These are phyloP conservation scores for Cordyceps farinosa DNA, from an alignment of 2,329 filamentous ascomycete species.

Conservation along the genomic window DNA sequence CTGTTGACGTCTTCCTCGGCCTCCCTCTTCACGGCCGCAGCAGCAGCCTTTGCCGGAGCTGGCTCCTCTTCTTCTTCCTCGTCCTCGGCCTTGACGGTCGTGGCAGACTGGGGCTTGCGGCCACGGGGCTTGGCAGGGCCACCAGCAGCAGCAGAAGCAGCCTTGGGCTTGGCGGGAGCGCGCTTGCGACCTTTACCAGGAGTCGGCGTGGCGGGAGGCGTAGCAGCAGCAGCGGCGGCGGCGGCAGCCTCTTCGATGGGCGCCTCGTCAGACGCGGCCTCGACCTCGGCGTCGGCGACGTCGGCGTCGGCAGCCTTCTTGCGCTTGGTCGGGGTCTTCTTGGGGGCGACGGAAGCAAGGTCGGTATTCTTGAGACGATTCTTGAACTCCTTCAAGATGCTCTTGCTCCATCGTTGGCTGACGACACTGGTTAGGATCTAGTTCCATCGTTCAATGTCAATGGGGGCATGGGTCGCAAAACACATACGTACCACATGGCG, in stretches of 20 bases:
- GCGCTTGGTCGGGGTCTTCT: constrained; percentile 14
- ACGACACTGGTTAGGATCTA: not conserved
- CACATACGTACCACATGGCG: constrained; percentile 34
- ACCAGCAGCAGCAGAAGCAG: constrained; percentile 18
- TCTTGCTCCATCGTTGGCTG: constrained; percentile 40
- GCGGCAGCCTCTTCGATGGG: not conserved
- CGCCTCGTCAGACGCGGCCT: not conserved
- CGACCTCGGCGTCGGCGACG: not conserved
- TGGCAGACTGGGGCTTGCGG: constrained; percentile 10
- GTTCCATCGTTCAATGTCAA: not conserved
- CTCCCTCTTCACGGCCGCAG: not conserved
- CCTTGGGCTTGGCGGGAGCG: constrained; percentile 14
- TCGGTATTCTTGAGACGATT: constrained; percentile 23
- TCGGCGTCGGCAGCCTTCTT: constrained; percentile 11
- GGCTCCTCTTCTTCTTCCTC: constrained; percentile 19
- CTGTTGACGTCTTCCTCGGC: not conserved
- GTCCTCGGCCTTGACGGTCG: constrained; percentile 21
- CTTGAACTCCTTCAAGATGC: constrained; percentile 35
- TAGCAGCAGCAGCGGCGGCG: not conserved
- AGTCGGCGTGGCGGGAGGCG: not conserved
- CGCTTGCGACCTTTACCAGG: constrained; percentile 8
- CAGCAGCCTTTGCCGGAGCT: not conserved
- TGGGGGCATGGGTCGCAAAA: not conserved
- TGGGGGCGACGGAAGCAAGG: not conserved
- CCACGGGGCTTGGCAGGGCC: constrained; percentile 16